A percentile compares a stretch with the other conserved stretches of the same genome.
Evolutionary conservation across 108 stramenopile species (phyloP).

Genomic region (Cylindrotheca fusiformis): DNA sequence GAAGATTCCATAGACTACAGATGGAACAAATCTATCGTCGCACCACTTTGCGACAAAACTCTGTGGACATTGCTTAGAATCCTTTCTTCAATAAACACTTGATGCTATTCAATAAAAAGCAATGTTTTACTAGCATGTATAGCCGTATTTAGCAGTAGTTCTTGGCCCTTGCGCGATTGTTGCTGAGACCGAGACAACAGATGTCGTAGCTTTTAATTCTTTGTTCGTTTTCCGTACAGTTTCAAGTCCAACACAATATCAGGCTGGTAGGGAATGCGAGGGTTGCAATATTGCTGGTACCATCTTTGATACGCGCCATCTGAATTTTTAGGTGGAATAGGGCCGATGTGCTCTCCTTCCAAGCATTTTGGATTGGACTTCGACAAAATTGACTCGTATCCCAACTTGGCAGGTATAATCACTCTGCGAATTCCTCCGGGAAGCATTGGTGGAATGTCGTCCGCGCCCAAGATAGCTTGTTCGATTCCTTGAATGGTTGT

Average conservation of each 20-base stretch:
- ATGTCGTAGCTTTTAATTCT: background rate
- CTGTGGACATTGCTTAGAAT: too few species aligned
- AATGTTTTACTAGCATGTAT: too few species aligned
- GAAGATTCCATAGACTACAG: too few species aligned
- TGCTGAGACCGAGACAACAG: too few species aligned
- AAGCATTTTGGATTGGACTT: background rate
- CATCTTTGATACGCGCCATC: constrained; percentile 57
- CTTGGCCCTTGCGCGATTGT: too few species aligned
- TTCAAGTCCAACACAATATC: constrained; percentile 71
- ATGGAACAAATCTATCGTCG: too few species aligned
- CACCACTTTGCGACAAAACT: too few species aligned
- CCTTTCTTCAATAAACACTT: too few species aligned
- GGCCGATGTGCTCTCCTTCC: constrained; percentile 49
- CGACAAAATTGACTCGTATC: constrained; percentile 30
- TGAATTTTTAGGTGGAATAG: constrained; percentile 45
- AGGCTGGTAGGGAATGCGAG: constrained; percentile 59
- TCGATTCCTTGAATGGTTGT: constrained; percentile 57
- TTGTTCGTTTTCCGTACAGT: constrained; percentile 38
- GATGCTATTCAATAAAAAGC: too few species aligned
- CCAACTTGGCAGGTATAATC: constrained; percentile 48
- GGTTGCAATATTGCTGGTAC: constrained; percentile 72
- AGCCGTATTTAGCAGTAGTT: too few species aligned
- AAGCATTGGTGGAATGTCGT: constrained; percentile 35
- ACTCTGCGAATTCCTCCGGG: constrained; percentile 67
- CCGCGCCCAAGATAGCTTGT: constrained; percentile 39